phyloP scores from a whole-genome alignment of 345 rosid genomes.

The Ceriops tagal region DNA sequence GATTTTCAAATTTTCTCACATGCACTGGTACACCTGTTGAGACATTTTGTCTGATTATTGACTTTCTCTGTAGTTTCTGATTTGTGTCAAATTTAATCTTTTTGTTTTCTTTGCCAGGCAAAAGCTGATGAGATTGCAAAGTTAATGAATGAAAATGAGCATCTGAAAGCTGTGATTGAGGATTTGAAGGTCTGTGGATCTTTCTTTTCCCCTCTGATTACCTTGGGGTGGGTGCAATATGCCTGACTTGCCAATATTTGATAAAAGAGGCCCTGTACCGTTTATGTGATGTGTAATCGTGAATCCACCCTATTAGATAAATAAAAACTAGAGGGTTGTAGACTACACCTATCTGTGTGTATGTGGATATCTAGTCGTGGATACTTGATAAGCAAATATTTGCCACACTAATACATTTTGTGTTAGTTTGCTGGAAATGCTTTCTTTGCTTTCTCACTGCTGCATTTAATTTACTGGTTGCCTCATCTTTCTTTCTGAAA shows the following conservation, averaged over 20 bases:
- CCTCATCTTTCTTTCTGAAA: not conserved
- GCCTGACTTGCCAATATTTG: not conserved
- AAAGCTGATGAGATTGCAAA: constrained; percentile 98
- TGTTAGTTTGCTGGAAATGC: not conserved
- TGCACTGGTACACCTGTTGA: too few relatives aligned
- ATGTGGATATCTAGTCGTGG: too few relatives aligned
- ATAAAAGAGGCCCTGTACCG: not conserved
- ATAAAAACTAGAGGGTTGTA: too few relatives aligned
- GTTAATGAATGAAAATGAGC: constrained; percentile 95
- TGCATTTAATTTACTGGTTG: not conserved
- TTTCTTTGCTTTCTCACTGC: not conserved
- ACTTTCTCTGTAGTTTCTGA: not conserved
- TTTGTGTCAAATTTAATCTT: constrained; percentile 19
- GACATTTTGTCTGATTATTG: not conserved
- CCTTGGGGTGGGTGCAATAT: not conserved
- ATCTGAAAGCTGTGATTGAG: constrained; percentile 66
- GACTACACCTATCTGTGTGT: too few relatives aligned
- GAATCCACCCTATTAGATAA: not conserved
- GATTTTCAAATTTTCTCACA: too few relatives aligned
- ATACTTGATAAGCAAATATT: too few relatives aligned
- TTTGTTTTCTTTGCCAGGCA: constrained; percentile 49
- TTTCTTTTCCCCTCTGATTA: not conserved
- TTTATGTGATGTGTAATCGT: too few relatives aligned
- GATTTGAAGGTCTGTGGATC: constrained; percentile 73
- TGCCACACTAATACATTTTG: too few relatives aligned